Base-by-base conservation (phyloP, 345 rosid genomes). In the Populus ilicifolia region DNA sequence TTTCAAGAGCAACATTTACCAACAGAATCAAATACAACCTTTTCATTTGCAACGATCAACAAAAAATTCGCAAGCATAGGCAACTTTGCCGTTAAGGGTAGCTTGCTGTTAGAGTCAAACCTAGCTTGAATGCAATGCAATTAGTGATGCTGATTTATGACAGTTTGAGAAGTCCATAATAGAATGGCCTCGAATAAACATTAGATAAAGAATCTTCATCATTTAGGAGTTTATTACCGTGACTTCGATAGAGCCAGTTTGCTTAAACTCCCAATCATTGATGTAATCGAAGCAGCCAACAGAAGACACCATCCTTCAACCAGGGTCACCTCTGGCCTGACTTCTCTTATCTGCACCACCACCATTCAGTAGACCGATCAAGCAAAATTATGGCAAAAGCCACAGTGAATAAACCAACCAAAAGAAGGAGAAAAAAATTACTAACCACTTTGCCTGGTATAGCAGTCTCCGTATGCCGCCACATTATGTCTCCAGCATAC, bases 281-380 rank as follows among this genome's bases (percentile, higher is more conserved):
- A 43, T 41, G 18, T 63, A 27, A 16, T 62, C 68, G 33, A 38
- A 62, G n/a, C 41, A 61, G 16, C 76, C 76, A 35, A 73, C 27
- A 0, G 87, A 72, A 4, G 87, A 66, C n/a, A 86, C 89, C 77
- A 85, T 86, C 61, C 93, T 78, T 30, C 87, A 72, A 85, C 90
- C 14, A 88, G 78, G 77, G 84, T 88, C 72, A 81, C 81, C 65
- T 85, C 88, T 0, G 87, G 80, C 72, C 90, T 88, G 0, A 69
- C 87, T 78, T 89, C 92, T 9, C 79, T 86, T 10, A 83, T 43
- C 93, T 89, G 82, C 56, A 67, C 39, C 54, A 18, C 4, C 48
- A 9, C 61, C 61, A 52, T 7, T 7, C 20, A 2, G 61, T 20
- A 18, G 18, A 17, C 5, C 20, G 21, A 48, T 20, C 25, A 20